Conservation (phyloP, 2,329 filamentous ascomycete species). For the Sarocladiaceae sp. region DNA sequence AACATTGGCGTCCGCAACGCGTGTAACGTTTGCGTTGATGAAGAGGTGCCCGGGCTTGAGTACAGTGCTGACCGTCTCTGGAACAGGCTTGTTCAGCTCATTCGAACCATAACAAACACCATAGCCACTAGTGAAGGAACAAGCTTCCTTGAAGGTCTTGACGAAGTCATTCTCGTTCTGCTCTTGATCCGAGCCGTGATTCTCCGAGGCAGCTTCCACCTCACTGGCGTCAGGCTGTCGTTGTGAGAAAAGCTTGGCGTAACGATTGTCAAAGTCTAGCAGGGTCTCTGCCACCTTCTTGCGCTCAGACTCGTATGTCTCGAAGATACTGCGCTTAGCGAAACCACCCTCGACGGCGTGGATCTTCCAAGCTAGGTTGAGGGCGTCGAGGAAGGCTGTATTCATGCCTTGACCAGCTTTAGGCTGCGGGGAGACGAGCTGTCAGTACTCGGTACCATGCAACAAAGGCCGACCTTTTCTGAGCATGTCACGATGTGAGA, state of each 20-base stretch:
- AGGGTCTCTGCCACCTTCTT: slow-evolving; percentile 81
- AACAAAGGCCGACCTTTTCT: slow-evolving; percentile 34
- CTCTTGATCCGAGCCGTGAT: slow-evolving; percentile 19
- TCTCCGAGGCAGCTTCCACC: slow-evolving; percentile 60
- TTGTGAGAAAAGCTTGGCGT: slow-evolving; percentile 85
- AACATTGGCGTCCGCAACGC: slow-evolving; percentile 83
- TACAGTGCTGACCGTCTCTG: slow-evolving; percentile 63
- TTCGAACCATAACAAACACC: slow-evolving; percentile 84
- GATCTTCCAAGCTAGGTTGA: slow-evolving; percentile 95
- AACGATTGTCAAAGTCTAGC: slow-evolving; percentile 81
- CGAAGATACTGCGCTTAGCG: slow-evolving; percentile 67
- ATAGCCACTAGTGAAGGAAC: slow-evolving; percentile 90
- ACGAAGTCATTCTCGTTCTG: slow-evolving; percentile 73
- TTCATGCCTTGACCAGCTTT: slow-evolving; percentile 81
- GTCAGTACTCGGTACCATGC: no score
- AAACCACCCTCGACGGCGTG: slow-evolving; percentile 85
- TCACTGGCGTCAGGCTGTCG: slow-evolving; percentile 61
- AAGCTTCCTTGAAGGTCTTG: slow-evolving; percentile 84
- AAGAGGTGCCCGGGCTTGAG: slow-evolving; percentile 72
- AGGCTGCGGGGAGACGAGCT: no score
- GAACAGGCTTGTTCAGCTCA: slow-evolving; percentile 70
- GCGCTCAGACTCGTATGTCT: slow-evolving; percentile 83
- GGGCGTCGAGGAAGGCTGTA: slow-evolving; percentile 72
- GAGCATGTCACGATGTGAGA: slow-evolving; percentile 9
- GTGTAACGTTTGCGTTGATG: slow-evolving; percentile 74